A percentile compares a stretch with the other conserved stretches of the same genome.
Evolutionary conservation across 495 filamentous ascomycete species (phyloP).

Genomic region (Filosporella fistucella): DNA sequence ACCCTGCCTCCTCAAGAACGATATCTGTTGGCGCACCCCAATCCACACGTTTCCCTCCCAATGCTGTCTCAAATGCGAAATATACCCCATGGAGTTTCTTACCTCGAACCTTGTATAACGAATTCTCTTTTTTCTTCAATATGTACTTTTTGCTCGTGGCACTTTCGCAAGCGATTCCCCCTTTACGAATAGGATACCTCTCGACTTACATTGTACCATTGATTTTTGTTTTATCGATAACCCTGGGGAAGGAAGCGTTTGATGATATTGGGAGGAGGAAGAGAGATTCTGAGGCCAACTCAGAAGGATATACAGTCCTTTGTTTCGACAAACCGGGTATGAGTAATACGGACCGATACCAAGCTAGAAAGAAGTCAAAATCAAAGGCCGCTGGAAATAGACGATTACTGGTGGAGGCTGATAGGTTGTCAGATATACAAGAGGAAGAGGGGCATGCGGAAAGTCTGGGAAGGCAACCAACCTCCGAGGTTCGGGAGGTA

Average conservation of each 20-base stretch:
- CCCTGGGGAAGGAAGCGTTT: slow-evolving; percentile 90
- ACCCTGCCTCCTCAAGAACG: slow-evolving; percentile 45
- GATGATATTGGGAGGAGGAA: slow-evolving; percentile 86
- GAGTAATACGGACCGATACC: slow-evolving; percentile 24
- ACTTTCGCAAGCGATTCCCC: slow-evolving; percentile 84
- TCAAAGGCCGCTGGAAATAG: slow-evolving; percentile 30
- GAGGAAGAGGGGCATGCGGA: slow-evolving; percentile 32
- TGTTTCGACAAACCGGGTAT: slow-evolving; percentile 50
- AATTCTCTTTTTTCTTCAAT: slow-evolving; percentile 99
- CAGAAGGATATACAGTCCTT: slow-evolving; percentile 81
- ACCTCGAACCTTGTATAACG: slow-evolving; percentile 91
- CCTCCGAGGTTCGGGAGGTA: slow-evolving; percentile 53
- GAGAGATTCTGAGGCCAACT: slow-evolving; percentile 90
- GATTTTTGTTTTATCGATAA: slow-evolving; percentile 86
- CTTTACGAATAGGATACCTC: slow-evolving; percentile 87
- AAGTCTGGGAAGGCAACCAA: slow-evolving; percentile 26
- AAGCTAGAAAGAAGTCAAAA: slow-evolving; percentile 28
- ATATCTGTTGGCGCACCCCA: slow-evolving; percentile 46
- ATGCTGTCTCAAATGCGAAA: slow-evolving; percentile 93
- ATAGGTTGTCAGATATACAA: slow-evolving; percentile 34
- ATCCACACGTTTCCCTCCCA: slow-evolving; percentile 63
- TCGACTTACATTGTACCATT: slow-evolving; percentile 92
- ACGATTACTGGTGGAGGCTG: slow-evolving; percentile 19
- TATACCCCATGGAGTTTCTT: slow-evolving; percentile 96
- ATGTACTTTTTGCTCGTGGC: slow-evolving; percentile 97